Evolutionary conservation across 1,284 basidiomycete genomes (phyloP), one percentile per base, ranked within the genome.

Genomic region (Flammula alnicola): DNA sequence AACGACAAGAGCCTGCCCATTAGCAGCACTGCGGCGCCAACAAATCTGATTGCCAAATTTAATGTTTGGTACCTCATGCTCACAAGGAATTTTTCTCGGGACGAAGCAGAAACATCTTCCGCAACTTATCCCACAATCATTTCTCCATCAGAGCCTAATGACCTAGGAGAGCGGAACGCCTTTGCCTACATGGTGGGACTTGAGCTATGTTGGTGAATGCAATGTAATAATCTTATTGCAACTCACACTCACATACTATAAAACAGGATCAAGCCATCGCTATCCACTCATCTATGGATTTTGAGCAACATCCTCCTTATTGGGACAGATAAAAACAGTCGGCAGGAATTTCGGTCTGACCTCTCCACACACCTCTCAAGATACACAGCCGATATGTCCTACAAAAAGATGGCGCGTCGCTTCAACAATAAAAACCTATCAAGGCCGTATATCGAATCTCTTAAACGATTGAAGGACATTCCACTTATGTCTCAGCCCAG

Each of bases 261-360:
- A 17, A 44, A 29, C 32, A 50, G 42, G 33, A 32, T 14, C 8
- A 5, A 44, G 11, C 33, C 41, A 38, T 16, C 22, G n/a, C n/a
- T 44, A 12, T n/a, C 11, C 3, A 11, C 17, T n/a, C 48, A 50
- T 37, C 10, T 39, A 39, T 50, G 48, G 48, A 50, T 50, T 38
- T 26, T 50, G 26, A 39, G 23, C 33, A 38, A 50, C 11, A 11
- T 31, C 3, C 42, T 50, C 8, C 7, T 26, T 3, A 25, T 17
- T n/a, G n/a, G n/a, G n/a, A n/a, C n/a, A n/a, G n/a, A n/a, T 11
- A 36, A 32, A 20, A n/a, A 16, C 17, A 7, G 7, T 19, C 14
- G n/a, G 17, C 7, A 29, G 29, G 25, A 14, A n/a, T n/a, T n/a
- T n/a, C n/a, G n/a, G n/a, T n/a, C n/a, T 29, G n/a, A 14, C 25